These are phyloP conservation scores for Fusarium brachygibbosum DNA, from an alignment of 2,329 filamentous ascomycete genomes.

Conservation along the genomic window DNA sequence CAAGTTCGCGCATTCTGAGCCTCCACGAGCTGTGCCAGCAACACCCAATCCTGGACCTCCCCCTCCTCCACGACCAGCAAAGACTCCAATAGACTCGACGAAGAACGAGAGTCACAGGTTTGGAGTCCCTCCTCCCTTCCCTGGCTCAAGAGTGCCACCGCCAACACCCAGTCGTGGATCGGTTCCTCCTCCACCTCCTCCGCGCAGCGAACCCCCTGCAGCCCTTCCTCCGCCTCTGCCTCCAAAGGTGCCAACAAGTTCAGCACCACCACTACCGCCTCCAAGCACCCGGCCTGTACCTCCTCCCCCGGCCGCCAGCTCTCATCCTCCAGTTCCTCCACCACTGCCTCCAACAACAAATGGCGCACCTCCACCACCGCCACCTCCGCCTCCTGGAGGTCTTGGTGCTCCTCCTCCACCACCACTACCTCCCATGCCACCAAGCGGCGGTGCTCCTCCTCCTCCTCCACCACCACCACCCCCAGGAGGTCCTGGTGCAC, in stretches of 20 bases:
- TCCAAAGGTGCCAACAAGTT: constrained; percentile 61
- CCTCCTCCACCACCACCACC: constrained; percentile 66
- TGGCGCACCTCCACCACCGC: constrained; percentile 56
- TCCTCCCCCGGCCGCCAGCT: constrained; percentile 60
- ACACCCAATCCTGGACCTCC: constrained; percentile 52
- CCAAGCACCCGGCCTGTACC: constrained; percentile 66
- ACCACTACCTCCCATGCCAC: constrained; percentile 45
- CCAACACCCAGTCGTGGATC: constrained; percentile 79
- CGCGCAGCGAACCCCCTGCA: constrained; percentile 55
- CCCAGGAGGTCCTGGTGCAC: constrained; percentile 53
- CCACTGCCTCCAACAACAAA: constrained; percentile 58
- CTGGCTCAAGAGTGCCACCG: constrained; percentile 78
- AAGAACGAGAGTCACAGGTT: constrained; percentile 71
- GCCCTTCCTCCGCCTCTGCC: constrained; percentile 61
- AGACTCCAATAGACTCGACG: constrained; percentile 72
- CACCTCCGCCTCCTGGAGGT: constrained; percentile 61
- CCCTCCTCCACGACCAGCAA: constrained; percentile 67
- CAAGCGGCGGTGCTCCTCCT: constrained; percentile 41
- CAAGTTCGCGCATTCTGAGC: constrained; percentile 76
- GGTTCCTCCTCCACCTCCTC: constrained; percentile 78
- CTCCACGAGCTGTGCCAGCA: constrained; percentile 48
- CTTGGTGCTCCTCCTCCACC: constrained; percentile 45
- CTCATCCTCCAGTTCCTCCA: constrained; percentile 55
- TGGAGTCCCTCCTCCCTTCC: constrained; percentile 84
- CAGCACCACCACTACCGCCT: constrained; percentile 65